Base-by-base conservation (phyloP, 495 filamentous ascomycete genomes). In the Penicillium bovifimosum region DNA sequence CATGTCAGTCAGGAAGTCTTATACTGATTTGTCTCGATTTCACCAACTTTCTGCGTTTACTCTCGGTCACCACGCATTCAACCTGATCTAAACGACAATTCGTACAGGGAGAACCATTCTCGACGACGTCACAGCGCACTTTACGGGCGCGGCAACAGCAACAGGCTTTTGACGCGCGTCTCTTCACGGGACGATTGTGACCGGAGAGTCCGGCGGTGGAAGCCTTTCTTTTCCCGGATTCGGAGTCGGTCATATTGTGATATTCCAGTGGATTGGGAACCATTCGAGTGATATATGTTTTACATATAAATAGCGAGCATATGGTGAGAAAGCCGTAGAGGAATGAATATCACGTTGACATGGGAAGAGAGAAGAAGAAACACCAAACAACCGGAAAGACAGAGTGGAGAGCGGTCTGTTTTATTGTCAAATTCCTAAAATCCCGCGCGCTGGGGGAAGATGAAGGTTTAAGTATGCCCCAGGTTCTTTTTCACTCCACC, bases 121-220 rank as follows among this genome's bases (percentile, higher is more conserved):
- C 88, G 39, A 91, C 88, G 53, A 95, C 91, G 73, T 96, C 89
- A 72, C 91, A 96, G 41, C 91, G 79, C n/a, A 96, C 91, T 68
- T 96, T 96, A 59, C 91, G 83, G 20, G 86, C 80, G 47, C 91
- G 79, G 63, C 91, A 96, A 57, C 85, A 88, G 58, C 88, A 86
- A 64, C 91, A 96, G 18, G 91, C 91, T 48, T 91, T 86, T 6
- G 90, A 87, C 3, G 91, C 91, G 56, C 91, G 79, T 47, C 91
- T 75, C 68, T 96, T 96, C 20, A 87, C 84, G 13, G 82, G 79
- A 29, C 84, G 76, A 45, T 69, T 65, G 56, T 69, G 66, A 26
- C 60, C 62, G 16, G 69, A 56, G 4, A 75, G 64, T 10, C 71
- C 67, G 10, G 73, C 71, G 16, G 63, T 60, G 0, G 72, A 75